These are phyloP conservation scores for Colletotrichum destructivum DNA, from an alignment of 2,329 filamentous ascomycete species.

Conservation along the genomic window DNA sequence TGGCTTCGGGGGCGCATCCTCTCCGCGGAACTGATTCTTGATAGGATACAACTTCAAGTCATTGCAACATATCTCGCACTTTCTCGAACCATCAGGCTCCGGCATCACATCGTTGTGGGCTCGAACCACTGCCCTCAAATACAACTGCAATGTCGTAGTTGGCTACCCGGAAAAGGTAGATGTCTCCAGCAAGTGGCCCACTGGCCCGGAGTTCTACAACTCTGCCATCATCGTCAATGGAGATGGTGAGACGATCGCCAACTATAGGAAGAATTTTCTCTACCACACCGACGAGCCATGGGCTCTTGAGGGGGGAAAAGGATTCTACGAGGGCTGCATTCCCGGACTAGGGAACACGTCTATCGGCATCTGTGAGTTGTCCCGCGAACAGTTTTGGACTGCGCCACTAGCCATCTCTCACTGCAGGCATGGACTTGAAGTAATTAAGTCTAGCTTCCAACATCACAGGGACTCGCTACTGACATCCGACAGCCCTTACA, in stretches of 20 bases:
- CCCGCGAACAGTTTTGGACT: background rate
- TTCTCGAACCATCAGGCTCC: constrained; percentile 75
- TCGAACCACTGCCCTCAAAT: constrained; percentile 73
- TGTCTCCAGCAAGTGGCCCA: constrained; percentile 63
- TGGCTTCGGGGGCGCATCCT: too few relatives aligned
- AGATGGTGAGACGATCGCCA: constrained; percentile 72
- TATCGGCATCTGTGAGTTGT: constrained; percentile 66
- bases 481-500: constrained; percentile 50
- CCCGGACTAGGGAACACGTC: constrained; percentile 61
- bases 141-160: constrained; percentile 77
- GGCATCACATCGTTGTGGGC: constrained; percentile 83
- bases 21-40: background rate
- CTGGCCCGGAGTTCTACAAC: constrained; percentile 69
- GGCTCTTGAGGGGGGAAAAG: constrained; percentile 65
- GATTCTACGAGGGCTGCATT: constrained; percentile 61
- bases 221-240: constrained; percentile 67
- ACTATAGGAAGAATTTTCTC: constrained; percentile 73
- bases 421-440: constrained; percentile 70
- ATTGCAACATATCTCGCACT: constrained; percentile 76
- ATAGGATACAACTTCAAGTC: constrained; percentile 85
- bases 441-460: constrained; percentile 49
- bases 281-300: constrained; percentile 73
- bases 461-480: background rate
- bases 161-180: constrained; percentile 83
- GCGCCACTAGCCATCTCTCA: background rate